Percentiles rank a stretch among this genome's conserved stretches.
phyloP scores from a whole-genome alignment of 345 rosid species.

The Gossypium thurberi region DNA sequence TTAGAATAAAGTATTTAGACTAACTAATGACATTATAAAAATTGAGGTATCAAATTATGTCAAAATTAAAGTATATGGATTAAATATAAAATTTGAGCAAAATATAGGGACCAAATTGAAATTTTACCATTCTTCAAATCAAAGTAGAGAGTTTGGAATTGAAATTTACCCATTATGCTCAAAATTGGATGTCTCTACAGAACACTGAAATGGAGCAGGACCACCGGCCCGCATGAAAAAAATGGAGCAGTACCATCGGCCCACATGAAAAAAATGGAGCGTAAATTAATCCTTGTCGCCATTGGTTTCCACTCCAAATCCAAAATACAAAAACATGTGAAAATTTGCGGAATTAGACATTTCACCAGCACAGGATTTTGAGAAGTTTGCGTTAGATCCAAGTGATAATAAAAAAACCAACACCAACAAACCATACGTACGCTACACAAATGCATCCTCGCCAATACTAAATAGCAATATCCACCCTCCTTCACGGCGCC shows the following conservation, averaged over 20 bases:
- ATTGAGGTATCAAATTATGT: too few relatives aligned
- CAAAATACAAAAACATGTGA: not conserved
- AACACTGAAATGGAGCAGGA: not conserved
- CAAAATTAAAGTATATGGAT: too few relatives aligned
- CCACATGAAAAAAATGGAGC: not conserved
- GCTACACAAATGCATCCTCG: not conserved
- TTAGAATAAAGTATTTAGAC: too few relatives aligned
- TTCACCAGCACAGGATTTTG: constrained; percentile 1
- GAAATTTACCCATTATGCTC: too few relatives aligned
- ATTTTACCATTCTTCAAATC: too few relatives aligned
- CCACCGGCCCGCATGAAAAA: not conserved
- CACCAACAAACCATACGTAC: not conserved
- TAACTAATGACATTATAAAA: too few relatives aligned
- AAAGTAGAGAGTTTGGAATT: too few relatives aligned
- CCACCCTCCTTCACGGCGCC: not conserved
- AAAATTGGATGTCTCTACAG: not conserved
- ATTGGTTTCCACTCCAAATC: not conserved
- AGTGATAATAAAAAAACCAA: not conserved
- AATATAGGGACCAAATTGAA: too few relatives aligned
- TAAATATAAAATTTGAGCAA: too few relatives aligned
- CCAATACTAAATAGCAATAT: not conserved
- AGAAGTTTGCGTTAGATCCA: constrained; percentile 33
- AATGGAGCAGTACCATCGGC: not conserved
- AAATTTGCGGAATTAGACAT: not conserved
- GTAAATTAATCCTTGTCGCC: not conserved